A percentile compares a stretch with the other conserved stretches of the same genome.
Conservation (phyloP, 257 asterid genomes). For the Solanum infundibuliforme region DNA sequence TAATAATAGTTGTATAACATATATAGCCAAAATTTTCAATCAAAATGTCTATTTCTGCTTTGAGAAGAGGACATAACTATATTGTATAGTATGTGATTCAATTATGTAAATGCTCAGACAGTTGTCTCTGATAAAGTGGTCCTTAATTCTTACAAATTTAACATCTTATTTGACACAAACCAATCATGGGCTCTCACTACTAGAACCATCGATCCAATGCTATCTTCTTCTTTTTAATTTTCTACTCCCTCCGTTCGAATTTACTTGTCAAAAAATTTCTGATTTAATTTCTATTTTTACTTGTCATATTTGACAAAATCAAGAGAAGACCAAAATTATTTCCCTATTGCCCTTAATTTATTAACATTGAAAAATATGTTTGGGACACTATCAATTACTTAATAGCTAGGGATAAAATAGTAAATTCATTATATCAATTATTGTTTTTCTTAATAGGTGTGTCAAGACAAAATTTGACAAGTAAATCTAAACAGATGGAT, state of each 20-base stretch:
- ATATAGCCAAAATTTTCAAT: background rate
- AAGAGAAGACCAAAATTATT: too few species aligned
- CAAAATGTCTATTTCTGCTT: background rate
- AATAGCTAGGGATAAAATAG: too few species aligned
- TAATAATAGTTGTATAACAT: background rate
- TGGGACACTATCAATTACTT: too few species aligned
- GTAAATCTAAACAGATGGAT: too few species aligned
- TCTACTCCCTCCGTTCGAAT: background rate
- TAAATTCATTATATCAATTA: too few species aligned
- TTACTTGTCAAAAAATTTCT: background rate
- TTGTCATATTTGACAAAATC: too few species aligned
- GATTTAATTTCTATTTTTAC: too few species aligned
- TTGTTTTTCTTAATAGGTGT: too few species aligned
- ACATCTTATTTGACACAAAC: background rate
- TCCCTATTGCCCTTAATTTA: too few species aligned
- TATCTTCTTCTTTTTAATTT: background rate
- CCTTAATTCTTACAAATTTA: background rate
- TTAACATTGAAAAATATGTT: too few species aligned
- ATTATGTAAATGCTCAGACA: background rate
- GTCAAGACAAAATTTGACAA: too few species aligned
- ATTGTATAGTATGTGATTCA: background rate
- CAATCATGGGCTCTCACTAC: background rate
- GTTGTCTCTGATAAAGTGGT: background rate
- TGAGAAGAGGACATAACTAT: background rate
- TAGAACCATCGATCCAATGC: background rate